phyloP scores from a whole-genome alignment of 805 yeast species.

The Zygoascus ofunaensis region DNA sequence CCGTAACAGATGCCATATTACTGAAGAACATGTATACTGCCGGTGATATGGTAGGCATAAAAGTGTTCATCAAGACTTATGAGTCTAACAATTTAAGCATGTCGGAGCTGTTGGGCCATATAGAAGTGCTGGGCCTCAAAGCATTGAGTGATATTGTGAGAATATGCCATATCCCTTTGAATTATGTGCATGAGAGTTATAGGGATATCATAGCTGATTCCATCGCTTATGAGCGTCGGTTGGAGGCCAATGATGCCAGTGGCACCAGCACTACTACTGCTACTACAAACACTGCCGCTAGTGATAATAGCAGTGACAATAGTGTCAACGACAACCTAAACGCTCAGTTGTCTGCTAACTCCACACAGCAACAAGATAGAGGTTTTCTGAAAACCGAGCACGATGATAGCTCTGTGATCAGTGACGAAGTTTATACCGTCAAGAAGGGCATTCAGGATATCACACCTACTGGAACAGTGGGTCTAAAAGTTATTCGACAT shows the following conservation, averaged over 20 bases:
- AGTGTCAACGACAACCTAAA: not conserved
- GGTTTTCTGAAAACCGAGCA: not conserved
- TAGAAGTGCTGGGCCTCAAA: conserved; percentile 46
- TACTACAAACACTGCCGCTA: not conserved
- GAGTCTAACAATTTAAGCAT: conserved; percentile 15
- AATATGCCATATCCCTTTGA: conserved; percentile 21
- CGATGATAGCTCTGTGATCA: conserved; percentile 28
- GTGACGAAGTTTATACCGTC: not conserved
- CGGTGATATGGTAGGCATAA: conserved; percentile 12
- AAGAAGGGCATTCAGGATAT: conserved; percentile 48
- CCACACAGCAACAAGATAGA: not conserved
- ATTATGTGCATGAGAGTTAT: conserved; percentile 8
- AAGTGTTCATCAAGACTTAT: conserved; percentile 15
- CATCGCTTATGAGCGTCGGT: not conserved
- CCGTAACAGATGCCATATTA: conserved; percentile 52
- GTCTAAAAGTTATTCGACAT: conserved; percentile 70
- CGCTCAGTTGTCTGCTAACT: not conserved
- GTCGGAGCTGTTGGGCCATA: conserved; percentile 35
- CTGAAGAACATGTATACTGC: conserved; percentile 36
- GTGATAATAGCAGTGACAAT: not conserved
- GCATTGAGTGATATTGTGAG: conserved; percentile 30
- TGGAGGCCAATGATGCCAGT: not conserved
- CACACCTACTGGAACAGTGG: conserved; percentile 63
- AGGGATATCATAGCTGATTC: conserved; percentile 9
- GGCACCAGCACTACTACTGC: too few relatives aligned